Evolutionary conservation across 2,329 filamentous ascomycete genomes (phyloP), one percentile per base, ranked within the genome.

Genomic region (Fusarium longipes): DNA sequence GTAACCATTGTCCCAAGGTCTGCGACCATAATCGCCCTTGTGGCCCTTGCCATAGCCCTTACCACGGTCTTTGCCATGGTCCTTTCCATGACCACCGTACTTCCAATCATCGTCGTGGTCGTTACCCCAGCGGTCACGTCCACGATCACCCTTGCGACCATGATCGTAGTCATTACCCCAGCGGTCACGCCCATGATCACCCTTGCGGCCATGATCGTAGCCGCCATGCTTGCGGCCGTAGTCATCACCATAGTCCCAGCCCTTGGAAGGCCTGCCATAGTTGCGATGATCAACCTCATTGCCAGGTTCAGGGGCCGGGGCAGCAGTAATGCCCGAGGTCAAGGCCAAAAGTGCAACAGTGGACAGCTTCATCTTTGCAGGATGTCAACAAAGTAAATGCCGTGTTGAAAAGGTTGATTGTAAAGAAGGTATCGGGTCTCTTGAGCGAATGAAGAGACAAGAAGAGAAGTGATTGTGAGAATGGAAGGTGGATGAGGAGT

Each of bases 361-460:
- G 44, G 57, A 63, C 24, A 63, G 33, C 44, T 63, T 63, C 60
- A 63, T 63, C 17, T 62, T 62, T 30, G 12, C 9, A 24, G 20
- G 39, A 47, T 22, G 5, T 35, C 10, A 40, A 20, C 27, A 17
- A 6, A 18, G 6, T 5, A 18, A 42, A 20, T 49, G 35, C 27
- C 22, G 17, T 24, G 14, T 12, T 20, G 8, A 27, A 50, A 10
- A 20, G 6, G 25, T 17, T 17, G 18, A 9, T 32, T 27, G 29
- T 22, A 25, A 32, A 39, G 36, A 30, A 33, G 8, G 17, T 40
- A 12, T 7, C 14, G 24, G 8, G 11, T 44, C 36, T 22, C 20
- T 42, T 25, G 8, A 57, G 49, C 15, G 38, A 63, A 33, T 57
- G 50, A 38, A 44, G 32, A 50, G 32, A 57, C 18, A 5, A 32